Evolutionary conservation across 306 rosid genomes (phyloP).

Genomic region (Corylus americana): DNA sequence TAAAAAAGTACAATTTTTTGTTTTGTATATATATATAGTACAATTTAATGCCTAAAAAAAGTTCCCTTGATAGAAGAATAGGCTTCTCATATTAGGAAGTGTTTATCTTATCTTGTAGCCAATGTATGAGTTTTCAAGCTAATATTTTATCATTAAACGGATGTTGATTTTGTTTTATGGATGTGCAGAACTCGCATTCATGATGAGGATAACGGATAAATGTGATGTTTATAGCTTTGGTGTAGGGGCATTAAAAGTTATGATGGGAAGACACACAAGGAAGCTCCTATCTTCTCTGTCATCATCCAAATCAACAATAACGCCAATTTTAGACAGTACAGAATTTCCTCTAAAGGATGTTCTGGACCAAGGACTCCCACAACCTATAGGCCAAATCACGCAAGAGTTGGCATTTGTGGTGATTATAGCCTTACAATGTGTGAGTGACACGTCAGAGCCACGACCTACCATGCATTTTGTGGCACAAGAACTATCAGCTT

Average conservation of each 20-base stretch:
- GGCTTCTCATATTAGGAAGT: background rate
- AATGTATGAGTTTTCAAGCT: background rate
- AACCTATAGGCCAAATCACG: slow-evolving; percentile 47
- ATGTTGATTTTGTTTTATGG: background rate
- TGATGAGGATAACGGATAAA: slow-evolving; percentile 52
- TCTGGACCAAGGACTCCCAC: slow-evolving; percentile 56
- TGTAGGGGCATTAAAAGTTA: slow-evolving; percentile 53
- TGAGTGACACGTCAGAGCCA: slow-evolving; percentile 42
- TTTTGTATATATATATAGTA: too few relatives aligned
- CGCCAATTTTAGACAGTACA: slow-evolving; percentile 10
- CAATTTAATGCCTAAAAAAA: too few relatives aligned
- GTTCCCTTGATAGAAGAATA: too few relatives aligned
- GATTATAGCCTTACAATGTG: slow-evolving; percentile 58
- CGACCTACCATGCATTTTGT: slow-evolving; percentile 67
- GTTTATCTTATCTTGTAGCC: background rate
- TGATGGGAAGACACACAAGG: slow-evolving; percentile 75
- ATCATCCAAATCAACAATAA: slow-evolving; percentile 24
- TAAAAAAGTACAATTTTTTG: too few relatives aligned
- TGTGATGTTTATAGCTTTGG: slow-evolving; percentile 73
- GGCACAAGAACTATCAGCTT: slow-evolving; percentile 56
- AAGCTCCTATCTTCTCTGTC: slow-evolving; percentile 39
- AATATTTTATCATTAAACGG: background rate
- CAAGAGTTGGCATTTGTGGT: slow-evolving; percentile 42
- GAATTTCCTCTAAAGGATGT: slow-evolving; percentile 50
- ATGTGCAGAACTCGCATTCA: slow-evolving; percentile 60